These are phyloP conservation scores for Calonectria montana DNA, from an alignment of 2,329 filamentous ascomycete genomes.

Conservation along the genomic window DNA sequence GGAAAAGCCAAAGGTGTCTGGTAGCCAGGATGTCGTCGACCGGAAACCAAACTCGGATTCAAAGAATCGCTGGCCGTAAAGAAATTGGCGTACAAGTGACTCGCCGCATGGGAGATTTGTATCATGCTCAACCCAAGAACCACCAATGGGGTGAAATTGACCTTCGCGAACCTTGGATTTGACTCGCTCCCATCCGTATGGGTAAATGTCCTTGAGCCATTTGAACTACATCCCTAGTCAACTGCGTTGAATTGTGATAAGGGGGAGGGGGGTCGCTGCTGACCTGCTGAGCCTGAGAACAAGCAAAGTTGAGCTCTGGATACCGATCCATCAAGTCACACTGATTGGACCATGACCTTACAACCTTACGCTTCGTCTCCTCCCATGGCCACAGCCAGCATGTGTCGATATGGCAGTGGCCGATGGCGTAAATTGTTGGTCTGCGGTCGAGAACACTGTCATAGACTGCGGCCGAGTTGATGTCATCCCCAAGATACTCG, in stretches of 20 bases:
- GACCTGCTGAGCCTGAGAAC: conserved; percentile 95
- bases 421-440: conserved; percentile 91
- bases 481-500: conserved; percentile 16
- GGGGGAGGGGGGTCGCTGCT: conserved; percentile 66
- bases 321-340: conserved; percentile 96
- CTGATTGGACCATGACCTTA: conserved; percentile 95
- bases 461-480: conserved; percentile 13
- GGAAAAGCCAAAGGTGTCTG: conserved; percentile 98
- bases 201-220: conserved; percentile 93
- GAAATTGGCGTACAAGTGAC: conserved; percentile 91
- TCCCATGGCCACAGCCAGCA: conserved; percentile 99
- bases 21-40: conserved; percentile 94
- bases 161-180: conserved; percentile 93
- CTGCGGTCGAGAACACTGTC: conserved; percentile 61
- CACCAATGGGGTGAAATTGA: conserved; percentile 93
- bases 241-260: conserved; percentile 84
- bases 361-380: conserved; percentile 96
- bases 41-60: conserved; percentile 91
- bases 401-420: conserved; percentile 97
- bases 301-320: conserved; percentile 91
- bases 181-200: conserved; percentile 88
- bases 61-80: conserved; percentile 96
- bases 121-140: conserved; percentile 99
- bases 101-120: conserved; percentile 98
- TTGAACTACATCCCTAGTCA: conserved; percentile 70